Base-by-base conservation (phyloP, 2,329 filamentous ascomycete species). In the Phyllosticta citriasiana region DNA sequence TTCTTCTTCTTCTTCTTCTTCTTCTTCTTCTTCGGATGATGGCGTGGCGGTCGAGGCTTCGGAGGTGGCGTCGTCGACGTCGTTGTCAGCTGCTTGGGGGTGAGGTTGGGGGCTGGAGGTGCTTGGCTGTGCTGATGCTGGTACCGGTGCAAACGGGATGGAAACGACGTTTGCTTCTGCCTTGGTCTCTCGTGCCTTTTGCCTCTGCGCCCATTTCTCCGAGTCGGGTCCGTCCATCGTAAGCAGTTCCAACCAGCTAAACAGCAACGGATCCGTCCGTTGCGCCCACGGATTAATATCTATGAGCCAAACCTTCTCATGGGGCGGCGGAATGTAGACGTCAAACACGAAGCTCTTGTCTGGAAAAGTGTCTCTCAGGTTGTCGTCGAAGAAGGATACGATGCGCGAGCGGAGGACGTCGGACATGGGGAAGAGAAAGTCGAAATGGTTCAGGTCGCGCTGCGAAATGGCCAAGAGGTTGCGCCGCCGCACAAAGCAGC, bases 201-300 rank as follows among this genome's bases (percentile, higher is more conserved):
- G 57, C 26, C 35, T 47, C 8, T 24, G n/a, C 24, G 47, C 57
- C 56, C 51, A 55, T 51, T 60, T 51, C n/a, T 75, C 40, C 72
- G 16, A 64, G 62, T 75, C 72, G 1, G 84, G 81, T 8, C 88
- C 84, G 40, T 85, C 80, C 77, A 90, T 82, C 0, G 83, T 85
- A 62, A 97, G 78, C 51, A 99, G 80, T 76, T 97, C 93, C 64
- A 88, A 72, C 94, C 94, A 99, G 53, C 86, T 87, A 72, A 96
- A 99, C 0, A 97, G 79, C 53, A 97, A 74, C 4, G 89, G 88
- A 76, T 99, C 94, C 0, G 94, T 99, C 63, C 90, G 81, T 52
- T 85, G 83, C 0, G 93, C 93, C 90, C 93, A 99, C 0, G 94
- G 91, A 69, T 97, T 97, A 69, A 99, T 88, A 71, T 99, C 94